These are phyloP conservation scores for Zygosaccharomyces rouxii DNA, from an alignment of 805 yeast genomes.

Conservation along the genomic window DNA sequence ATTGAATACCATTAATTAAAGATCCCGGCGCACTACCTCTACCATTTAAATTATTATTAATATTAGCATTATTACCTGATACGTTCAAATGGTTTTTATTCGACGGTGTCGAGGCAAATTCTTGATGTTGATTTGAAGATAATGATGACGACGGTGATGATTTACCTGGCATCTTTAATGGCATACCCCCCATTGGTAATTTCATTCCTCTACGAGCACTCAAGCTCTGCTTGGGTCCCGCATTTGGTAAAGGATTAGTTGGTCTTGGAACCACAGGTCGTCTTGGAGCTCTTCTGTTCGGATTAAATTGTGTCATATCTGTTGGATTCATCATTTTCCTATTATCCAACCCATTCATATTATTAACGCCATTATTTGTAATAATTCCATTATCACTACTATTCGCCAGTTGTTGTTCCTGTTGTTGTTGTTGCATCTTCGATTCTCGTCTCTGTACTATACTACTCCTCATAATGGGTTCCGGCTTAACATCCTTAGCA, in stretches of 20 bases:
- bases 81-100: slow-evolving; percentile 16
- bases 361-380: slow-evolving; percentile 33
- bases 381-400: slow-evolving; percentile 5
- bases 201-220: slow-evolving; percentile 80
- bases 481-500: not conserved
- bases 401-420: not conserved
- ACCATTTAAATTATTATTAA: slow-evolving; percentile 15
- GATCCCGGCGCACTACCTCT: slow-evolving; percentile 32
- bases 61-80: slow-evolving; percentile 10
- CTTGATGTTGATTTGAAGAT: slow-evolving; percentile 24
- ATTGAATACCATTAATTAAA: slow-evolving; percentile 28
- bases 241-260: slow-evolving; percentile 68
- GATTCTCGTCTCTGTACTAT: slow-evolving; percentile 3
- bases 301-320: slow-evolving; percentile 20
- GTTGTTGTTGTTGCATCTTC: slow-evolving; percentile 4
- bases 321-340: slow-evolving; percentile 6
- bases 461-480: slow-evolving; percentile 1
- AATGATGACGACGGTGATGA: slow-evolving; percentile 13
- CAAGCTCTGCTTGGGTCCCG: slow-evolving; percentile 74
- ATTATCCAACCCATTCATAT: slow-evolving; percentile 32
- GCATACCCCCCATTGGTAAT: slow-evolving; percentile 47
- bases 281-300: slow-evolving; percentile 29
- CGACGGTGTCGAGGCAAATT: slow-evolving; percentile 29
- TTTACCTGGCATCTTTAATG: slow-evolving; percentile 25
- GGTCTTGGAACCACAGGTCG: slow-evolving; percentile 37